Evolutionary conservation across 2,329 filamentous ascomycete species (phyloP).

Genomic region (Phyllosticta paracitricarpa): DNA sequence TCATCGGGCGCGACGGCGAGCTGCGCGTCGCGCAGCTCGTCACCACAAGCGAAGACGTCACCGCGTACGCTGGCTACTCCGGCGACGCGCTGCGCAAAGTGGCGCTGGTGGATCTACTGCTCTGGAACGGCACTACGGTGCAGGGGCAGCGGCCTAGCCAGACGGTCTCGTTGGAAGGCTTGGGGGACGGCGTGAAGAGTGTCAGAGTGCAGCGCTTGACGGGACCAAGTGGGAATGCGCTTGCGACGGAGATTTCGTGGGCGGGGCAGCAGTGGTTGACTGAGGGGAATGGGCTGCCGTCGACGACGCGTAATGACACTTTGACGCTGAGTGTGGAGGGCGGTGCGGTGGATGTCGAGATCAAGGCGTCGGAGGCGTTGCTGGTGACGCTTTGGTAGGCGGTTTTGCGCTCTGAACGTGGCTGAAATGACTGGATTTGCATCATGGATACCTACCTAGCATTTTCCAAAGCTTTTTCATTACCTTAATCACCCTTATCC

Average conservation of each 20-base stretch:
- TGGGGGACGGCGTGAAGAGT: not conserved
- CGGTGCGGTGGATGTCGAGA: not conserved
- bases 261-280: slow-evolving; percentile 1
- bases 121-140: not conserved
- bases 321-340: not conserved
- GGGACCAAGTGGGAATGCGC: not conserved
- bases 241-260: not conserved
- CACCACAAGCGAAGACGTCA: not conserved
- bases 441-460: too few species aligned
- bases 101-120: not conserved
- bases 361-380: slow-evolving; percentile 4
- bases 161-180: not conserved
- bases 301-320: not conserved
- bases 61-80: slow-evolving; percentile 1
- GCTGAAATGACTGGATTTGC: too few species aligned
- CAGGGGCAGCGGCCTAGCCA: not conserved
- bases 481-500: too few species aligned
- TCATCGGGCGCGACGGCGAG: not conserved
- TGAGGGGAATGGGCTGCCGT: not conserved
- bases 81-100: not conserved
- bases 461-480: too few species aligned
- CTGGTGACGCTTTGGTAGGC: not conserved
- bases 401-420: too few species aligned
- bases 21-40: not conserved
- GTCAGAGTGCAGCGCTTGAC: not conserved